phyloP scores from a whole-genome alignment of 768 basidiomycete genomes.

The Leccinum uliginosum region DNA sequence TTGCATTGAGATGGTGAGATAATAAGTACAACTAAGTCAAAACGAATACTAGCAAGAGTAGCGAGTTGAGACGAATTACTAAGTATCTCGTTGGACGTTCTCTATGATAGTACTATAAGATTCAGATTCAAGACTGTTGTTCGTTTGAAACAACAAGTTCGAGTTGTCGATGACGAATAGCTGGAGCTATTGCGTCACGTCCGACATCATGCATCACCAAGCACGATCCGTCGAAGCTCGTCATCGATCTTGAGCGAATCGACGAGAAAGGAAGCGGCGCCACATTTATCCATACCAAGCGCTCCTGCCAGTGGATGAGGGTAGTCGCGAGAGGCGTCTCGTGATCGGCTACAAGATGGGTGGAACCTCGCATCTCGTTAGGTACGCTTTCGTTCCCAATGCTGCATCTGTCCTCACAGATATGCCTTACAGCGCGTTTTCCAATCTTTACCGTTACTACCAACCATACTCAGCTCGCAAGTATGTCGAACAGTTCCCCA shows the following conservation, averaged over 20 bases:
- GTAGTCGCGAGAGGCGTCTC: conserved; percentile 80
- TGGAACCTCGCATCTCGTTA: conserved; percentile 80
- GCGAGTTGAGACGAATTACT: no score
- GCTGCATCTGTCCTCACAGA: conserved; percentile 1
- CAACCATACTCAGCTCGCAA: conserved; percentile 92
- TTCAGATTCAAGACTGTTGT: no score
- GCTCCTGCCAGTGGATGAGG: conserved; percentile 92
- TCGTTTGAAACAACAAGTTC: no score
- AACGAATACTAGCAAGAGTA: no score
- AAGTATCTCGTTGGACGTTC: no score
- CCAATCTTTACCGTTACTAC: conserved; percentile 97
- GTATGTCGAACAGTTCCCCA: conserved; percentile 98
- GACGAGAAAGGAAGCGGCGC: conserved; percentile 78
- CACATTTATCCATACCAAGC: conserved; percentile 93
- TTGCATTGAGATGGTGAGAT: no score
- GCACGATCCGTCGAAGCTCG: conserved; percentile 83
- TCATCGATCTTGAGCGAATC: conserved; percentile 94
- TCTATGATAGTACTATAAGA: no score
- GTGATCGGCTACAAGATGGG: conserved; percentile 99
- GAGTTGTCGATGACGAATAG: no score
- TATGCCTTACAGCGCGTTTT: conserved; percentile 59
- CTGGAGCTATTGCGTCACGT: no score
- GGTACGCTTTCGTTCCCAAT: conserved; percentile 33
- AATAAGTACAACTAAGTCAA: no score
- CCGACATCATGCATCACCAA: no score